A percentile compares a stretch with the other conserved stretches of the same genome.
Conservation (phyloP, 148 eudicot species). For the Vaccinium corymbosum region DNA sequence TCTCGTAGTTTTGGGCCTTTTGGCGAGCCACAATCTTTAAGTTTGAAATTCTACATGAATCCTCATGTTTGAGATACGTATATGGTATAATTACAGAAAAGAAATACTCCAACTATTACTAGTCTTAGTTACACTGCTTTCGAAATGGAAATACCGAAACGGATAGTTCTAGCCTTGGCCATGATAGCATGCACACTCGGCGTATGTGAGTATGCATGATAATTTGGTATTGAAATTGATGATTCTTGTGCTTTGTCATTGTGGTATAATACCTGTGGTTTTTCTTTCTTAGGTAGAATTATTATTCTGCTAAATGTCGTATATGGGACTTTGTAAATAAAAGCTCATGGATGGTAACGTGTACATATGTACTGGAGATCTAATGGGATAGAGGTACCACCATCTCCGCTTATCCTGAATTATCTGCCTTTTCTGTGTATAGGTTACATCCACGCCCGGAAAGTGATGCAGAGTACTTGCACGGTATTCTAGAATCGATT, state of each 20-base stretch:
- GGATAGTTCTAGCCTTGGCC: background rate
- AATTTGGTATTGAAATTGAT: background rate
- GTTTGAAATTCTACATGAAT: background rate
- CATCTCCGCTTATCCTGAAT: background rate
- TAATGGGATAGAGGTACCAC: background rate
- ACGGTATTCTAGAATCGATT: conserved; percentile 91
- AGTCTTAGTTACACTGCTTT: background rate
- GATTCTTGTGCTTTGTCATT: background rate
- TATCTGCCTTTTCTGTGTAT: conserved; percentile 9
- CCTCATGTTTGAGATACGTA: background rate
- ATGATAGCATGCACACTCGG: background rate
- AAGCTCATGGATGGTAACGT: background rate
- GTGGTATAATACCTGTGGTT: background rate
- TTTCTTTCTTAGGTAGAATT: background rate
- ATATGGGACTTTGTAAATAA: background rate
- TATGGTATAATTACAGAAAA: background rate
- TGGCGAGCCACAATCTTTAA: background rate
- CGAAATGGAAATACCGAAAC: background rate
- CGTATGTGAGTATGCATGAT: background rate
- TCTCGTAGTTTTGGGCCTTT: background rate
- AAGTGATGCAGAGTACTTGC: conserved; percentile 74
- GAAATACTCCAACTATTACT: background rate
- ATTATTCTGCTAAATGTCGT: background rate
- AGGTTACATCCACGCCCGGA: conserved; percentile 89
- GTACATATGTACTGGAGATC: background rate